Evolutionary conservation across 805 yeast genomes (phyloP).

Genomic region (Alloascoidea hylecoeti): DNA sequence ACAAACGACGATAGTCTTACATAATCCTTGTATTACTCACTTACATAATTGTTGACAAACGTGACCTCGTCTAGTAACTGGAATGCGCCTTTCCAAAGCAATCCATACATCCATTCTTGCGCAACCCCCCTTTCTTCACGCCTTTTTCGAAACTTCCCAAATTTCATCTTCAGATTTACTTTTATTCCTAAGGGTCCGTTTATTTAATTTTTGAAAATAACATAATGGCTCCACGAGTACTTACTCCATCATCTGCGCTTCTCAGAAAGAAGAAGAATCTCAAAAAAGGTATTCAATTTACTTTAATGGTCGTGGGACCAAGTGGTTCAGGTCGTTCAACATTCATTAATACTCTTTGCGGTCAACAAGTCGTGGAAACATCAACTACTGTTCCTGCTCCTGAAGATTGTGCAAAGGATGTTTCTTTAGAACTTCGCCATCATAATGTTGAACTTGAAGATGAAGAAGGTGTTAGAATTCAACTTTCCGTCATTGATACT

Average conservation of each 20-base stretch:
- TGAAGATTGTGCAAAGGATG: not conserved
- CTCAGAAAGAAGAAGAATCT: slow-evolving; percentile 47
- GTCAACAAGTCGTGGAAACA: slow-evolving; percentile 25
- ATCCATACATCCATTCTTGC: too few species aligned
- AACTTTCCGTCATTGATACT: slow-evolving; percentile 49
- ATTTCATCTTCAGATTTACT: too few species aligned
- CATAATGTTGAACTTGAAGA: slow-evolving; percentile 35
- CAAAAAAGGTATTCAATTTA: slow-evolving; percentile 47
- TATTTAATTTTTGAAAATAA: too few species aligned
- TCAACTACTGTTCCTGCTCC: slow-evolving; percentile 5
- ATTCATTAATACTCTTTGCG: slow-evolving; percentile 56
- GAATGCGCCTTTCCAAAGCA: too few species aligned
- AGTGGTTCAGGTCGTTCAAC: slow-evolving; percentile 66
- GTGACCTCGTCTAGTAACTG: too few species aligned
- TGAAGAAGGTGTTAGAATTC: slow-evolving; percentile 34
- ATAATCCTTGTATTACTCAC: too few species aligned
- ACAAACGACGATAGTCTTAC: too few species aligned
- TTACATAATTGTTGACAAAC: too few species aligned
- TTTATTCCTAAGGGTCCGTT: too few species aligned
- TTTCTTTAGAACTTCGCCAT: not conserved
- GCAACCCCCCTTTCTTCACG: too few species aligned
- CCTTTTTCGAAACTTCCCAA: too few species aligned
- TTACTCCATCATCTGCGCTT: not conserved
- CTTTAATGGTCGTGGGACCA: slow-evolving; percentile 58
- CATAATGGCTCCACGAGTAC: too few species aligned